Base-by-base conservation (phyloP, 2,329 filamentous ascomycete species). In the Exophiala bonariae region DNA sequence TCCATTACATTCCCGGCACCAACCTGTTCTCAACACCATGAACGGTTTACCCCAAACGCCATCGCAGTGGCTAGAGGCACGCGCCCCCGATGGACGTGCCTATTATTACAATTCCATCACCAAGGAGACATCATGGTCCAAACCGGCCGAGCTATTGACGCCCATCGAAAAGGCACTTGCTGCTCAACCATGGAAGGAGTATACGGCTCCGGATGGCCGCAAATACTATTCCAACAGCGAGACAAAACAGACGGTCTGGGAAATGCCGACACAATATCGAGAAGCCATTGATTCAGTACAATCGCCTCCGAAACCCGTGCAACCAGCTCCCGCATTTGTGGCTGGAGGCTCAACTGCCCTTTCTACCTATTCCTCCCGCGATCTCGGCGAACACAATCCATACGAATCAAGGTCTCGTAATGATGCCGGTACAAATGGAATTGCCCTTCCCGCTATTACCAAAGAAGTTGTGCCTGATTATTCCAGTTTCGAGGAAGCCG, bases 181-280 rank as follows among this genome's bases (percentile, higher is more conserved):
- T 41, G 85, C 85, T 60, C 87, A 93, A 59, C 87, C 88, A 55
- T 99, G 91, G 90, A 93, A 92, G 63, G 89, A 96, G 68, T 93
- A 95, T 63, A 89, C 86, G 19, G 85, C 88, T 17, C 83, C 90
- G 53, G 87, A 89, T 55, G 93, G 92, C 37, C 83, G 85, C 61
- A 89, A 92, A 65, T 99, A 99, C 71, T 99, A 90, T 87, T 92
- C 91, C 68, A 93, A 99, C 68, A 87, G 85, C 26, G 86, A 95
- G 68, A 91, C 88, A 35, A 91, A 92, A 70, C 81, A 90, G 72
- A 97, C 90, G 66, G 89, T 87, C 23, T 99, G 93, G 93, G 86
- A 91, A 62, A 91, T 96, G 79, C 93, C 93, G 46, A 87, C 89
- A 45, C 82, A 74, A 54, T 91, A 91, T 71, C 89, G 87, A 63